Evolutionary conservation across 345 rosid genomes (phyloP), one percentile per base, ranked within the genome.

Genomic region (Acer saccharum): DNA sequence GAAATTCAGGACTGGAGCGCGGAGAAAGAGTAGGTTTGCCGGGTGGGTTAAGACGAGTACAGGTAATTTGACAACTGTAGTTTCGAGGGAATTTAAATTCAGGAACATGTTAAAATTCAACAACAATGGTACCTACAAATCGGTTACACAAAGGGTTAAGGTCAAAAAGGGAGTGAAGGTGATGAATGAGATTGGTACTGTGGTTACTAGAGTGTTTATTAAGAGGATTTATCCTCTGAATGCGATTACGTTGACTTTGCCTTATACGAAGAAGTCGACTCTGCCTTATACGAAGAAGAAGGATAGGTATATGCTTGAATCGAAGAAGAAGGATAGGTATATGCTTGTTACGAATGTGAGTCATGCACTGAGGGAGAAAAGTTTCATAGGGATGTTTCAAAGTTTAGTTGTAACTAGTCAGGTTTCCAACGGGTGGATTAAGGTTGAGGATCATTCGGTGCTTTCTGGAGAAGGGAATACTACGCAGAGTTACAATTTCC

Each of bases 391-490:
- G 17, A 81, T 63, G 13, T 18, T 62, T 9, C 29, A 68, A 9
- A 72, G 86, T 16, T 66, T 67, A n/a, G 64, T 84, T 77, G 20
- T 48, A 43, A 93, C 88, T 62, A 74, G 65, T 43, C 97, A 93
- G 85, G 83, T 70, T 52, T 87, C 93, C 7, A 76, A 68, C 0
- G 99, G 99, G n/a, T 87, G 98, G 97, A 91, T 95, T 89, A 78
- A 89, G 86, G 90, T 92, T 68, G 85, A 79, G 88, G 98, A 86
- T 82, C 97, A 90, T 73, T 55, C 84, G 52, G 93, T 90, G 69
- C 81, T 93, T 63, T 77, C 89, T 0, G 96, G 99, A 11, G 77
- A 74, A 55, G 89, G 88, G 2, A 77, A 10, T 16, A 92, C 94
- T 4, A 78, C 52, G 78, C 94, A 93, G 81, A 88, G 80, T 46